Base-by-base conservation (phyloP, 2,329 filamentous ascomycete species). In the Exophiala alcalophila region DNA sequence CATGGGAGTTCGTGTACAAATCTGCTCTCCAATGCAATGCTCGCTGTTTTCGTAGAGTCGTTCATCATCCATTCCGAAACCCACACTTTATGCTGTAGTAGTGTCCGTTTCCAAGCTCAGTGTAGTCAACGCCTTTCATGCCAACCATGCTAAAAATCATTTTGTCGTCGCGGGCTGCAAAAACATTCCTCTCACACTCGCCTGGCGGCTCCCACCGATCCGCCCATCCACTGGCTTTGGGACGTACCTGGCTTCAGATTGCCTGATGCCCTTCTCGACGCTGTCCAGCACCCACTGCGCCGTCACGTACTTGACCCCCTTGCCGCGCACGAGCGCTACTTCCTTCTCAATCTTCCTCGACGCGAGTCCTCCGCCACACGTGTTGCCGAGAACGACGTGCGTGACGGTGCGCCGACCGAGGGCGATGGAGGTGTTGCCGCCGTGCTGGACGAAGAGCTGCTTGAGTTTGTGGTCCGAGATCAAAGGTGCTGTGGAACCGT, bases 391-490 rank as follows among this genome's bases (percentile, higher is more conserved):
- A 43, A 96, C 84, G 49, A 96, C 84, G 64, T 96, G 90, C 23
- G 89, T 94, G 53, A 95, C 86, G 36, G 75, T 77, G 25, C 80
- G 76, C 30, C 87, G 77, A 7, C 79, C 83, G 7, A 94, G 77
- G 45, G 80, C 74, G 24, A 88, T 75, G 3, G 86, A 83, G 54
- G 87, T 72, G 28, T 67, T 71, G 1, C 80, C 91, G 14, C 90
- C 91, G 59, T 94, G 80, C 43, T 80, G 73, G 4, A 76, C 78
- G 25, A 96, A 74, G 11, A 94, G 64, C 41, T 82, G 81, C 70
- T 92, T 94, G 44, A 96, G 76, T 61, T 79, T 84, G 68, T 94
- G 86, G 63, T 96, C 90, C 10, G 86, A 94, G 49, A 95, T 77
- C 16, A 80, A 65, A 1, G 90, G 89, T 47, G 81, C 76, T 2